Evolutionary conservation across 2,329 filamentous ascomycete species (phyloP), one percentile per base, ranked within the genome.

Genomic region (Madurella fahalii): DNA sequence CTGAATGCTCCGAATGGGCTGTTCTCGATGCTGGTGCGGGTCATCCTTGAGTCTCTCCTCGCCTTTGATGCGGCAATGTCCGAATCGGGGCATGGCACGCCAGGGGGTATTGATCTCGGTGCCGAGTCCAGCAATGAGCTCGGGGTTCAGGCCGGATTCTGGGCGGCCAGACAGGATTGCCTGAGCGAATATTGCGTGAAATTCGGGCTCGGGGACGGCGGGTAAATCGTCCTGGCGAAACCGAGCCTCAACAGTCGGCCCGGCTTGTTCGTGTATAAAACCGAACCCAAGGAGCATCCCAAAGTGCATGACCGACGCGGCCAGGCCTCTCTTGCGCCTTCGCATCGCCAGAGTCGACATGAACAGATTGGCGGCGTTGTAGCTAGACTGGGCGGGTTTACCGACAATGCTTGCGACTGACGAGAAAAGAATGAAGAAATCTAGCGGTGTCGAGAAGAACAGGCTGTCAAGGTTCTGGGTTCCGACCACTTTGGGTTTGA

Each of bases 341-440:
- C 58, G 32, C 0, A 62, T 18, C 2, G 69, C 72, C 0, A 80
- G 61, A 1, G 59, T 59, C 8, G 58, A 59, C 68, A 79, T 72
- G 64, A 69, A 81, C 3, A 58, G 57, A 58, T 62, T 62, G 34
- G 57, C 57, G 1, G 53, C 51, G 8, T 15, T 20, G 30, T 62
- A 62, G 34, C 40, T 50, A 1, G 53, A 30, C 44, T 62, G 58
- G 1, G 57, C 58, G 3, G 4, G 18, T 31, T 54, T 52, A 4
- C 58, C 60, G 8, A 39, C 8, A 9, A 54, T 16, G 1, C 34
- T n/a, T 1, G 52, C 39, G 2, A 50, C 9, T 1, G 56, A 59
- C 1, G 60, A 54, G 40, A 61, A 52, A 12, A 54, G 17, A 18
- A 62, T 37, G 48, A 60, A 73, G 56, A 72, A 73, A 47, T 73